A percentile compares a stretch with the other conserved stretches of the same genome.
These are phyloP conservation scores for Tricholoma bakamatsutake DNA, from an alignment of 768 basidiomycete genomes.

Conservation along the genomic window DNA sequence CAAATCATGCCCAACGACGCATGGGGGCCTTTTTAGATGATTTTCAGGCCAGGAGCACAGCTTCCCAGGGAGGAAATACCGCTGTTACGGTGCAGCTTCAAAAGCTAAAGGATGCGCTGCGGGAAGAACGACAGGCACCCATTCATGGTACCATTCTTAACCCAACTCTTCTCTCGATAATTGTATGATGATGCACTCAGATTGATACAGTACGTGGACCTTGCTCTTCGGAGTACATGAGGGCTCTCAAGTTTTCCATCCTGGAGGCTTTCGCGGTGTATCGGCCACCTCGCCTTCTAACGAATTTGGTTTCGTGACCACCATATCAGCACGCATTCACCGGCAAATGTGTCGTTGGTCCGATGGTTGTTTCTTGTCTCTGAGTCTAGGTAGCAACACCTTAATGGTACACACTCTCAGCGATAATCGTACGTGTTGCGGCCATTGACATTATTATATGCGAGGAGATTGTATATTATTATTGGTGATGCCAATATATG, in stretches of 20 bases:
- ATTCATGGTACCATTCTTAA: background rate
- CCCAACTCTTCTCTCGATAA: background rate
- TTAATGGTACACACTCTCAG: background rate
- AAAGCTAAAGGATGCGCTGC: slow-evolving; percentile 48
- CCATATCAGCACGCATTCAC: background rate
- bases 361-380: too few species aligned
- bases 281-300: too few species aligned
- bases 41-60: slow-evolving; percentile 39
- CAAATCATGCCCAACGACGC: slow-evolving; percentile 33
- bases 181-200: background rate
- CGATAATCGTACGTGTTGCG: background rate
- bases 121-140: slow-evolving; percentile 36
- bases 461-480: too few species aligned
- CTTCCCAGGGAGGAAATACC: slow-evolving; percentile 45
- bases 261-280: too few species aligned
- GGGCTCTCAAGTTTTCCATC: background rate
- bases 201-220: background rate
- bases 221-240: too few species aligned
- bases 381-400: too few species aligned
- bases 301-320: too few species aligned
- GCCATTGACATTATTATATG: background rate
- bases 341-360: background rate
- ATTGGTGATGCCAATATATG: too few species aligned
- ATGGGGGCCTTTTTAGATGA: slow-evolving; percentile 44
- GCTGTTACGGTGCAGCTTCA: slow-evolving; percentile 55